phyloP scores from a whole-genome alignment of 257 asterid genomes.

The Przewalskia tangutica region DNA sequence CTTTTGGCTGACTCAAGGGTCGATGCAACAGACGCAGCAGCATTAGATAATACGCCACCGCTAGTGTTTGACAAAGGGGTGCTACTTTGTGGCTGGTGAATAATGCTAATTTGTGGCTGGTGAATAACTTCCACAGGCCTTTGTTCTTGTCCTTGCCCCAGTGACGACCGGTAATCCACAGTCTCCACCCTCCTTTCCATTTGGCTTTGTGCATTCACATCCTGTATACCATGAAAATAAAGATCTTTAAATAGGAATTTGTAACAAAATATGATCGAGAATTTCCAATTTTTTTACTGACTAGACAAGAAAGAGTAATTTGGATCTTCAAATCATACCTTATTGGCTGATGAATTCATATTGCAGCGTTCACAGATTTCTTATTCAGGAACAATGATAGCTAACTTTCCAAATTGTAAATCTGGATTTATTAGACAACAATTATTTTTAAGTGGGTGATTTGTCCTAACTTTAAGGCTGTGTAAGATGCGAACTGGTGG shows the following conservation, averaged over 20 bases:
- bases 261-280: background rate
- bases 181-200: slow-evolving; percentile 28
- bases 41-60: slow-evolving; percentile 44
- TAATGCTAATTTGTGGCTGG: slow-evolving; percentile 21
- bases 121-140: slow-evolving; percentile 40
- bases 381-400: background rate
- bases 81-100: slow-evolving; percentile 29
- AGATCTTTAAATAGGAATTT: no score
- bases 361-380: background rate
- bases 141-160: slow-evolving; percentile 36
- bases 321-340: slow-evolving; percentile 18
- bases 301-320: background rate
- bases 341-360: slow-evolving; percentile 28
- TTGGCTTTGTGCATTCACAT: slow-evolving; percentile 17
- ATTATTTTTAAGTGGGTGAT: background rate
- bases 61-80: slow-evolving; percentile 25
- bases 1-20: slow-evolving; percentile 65
- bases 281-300: background rate
- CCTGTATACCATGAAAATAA: slow-evolving; percentile 14
- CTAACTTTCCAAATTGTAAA: background rate
- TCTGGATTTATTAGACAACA: background rate
- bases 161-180: slow-evolving; percentile 22
- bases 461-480: background rate
- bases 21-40: slow-evolving; percentile 53
- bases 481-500: background rate